These are phyloP conservation scores for Pseudogymnoascus sp. DNA, from an alignment of 2,329 filamentous ascomycete genomes.

Conservation along the genomic window DNA sequence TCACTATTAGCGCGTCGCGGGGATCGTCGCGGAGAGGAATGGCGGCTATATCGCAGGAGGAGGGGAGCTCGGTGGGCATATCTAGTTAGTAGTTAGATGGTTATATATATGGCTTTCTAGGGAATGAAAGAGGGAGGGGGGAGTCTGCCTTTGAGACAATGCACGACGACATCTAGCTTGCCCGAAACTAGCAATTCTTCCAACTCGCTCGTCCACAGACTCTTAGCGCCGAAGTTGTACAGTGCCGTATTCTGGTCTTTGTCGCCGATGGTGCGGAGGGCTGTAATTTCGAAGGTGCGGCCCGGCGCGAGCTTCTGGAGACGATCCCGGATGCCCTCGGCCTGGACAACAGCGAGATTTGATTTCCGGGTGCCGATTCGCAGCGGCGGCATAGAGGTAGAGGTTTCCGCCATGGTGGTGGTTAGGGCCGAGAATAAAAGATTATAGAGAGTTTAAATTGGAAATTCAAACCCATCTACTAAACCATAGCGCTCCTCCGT, in stretches of 20 bases:
- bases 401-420: slow-evolving; percentile 8
- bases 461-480: background rate
- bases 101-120: background rate
- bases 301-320: slow-evolving; percentile 48
- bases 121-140: background rate
- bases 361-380: slow-evolving; percentile 74
- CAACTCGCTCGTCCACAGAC: slow-evolving; percentile 85
- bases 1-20: slow-evolving; percentile 53
- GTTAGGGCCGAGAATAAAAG: background rate
- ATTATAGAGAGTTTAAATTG: background rate
- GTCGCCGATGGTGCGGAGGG: slow-evolving; percentile 59
- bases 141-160: slow-evolving; percentile 61
- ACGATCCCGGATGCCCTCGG: slow-evolving; percentile 61
- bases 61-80: slow-evolving; percentile 78
- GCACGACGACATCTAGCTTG: slow-evolving; percentile 72
- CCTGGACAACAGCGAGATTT: slow-evolving; percentile 72
- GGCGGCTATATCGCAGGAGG: slow-evolving; percentile 62
- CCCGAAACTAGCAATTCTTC: slow-evolving; percentile 64
- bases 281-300: background rate
- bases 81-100: slow-evolving; percentile 38
- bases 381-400: slow-evolving; percentile 12
- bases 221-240: slow-evolving; percentile 80
- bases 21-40: slow-evolving; percentile 71
- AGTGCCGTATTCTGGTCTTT: slow-evolving; percentile 81
- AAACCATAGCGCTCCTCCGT: background rate